A percentile compares a stretch with the other conserved stretches of the same genome.
Conservation (phyloP, 1,284 basidiomycete genomes). For the Cryptococcus neoformans region DNA sequence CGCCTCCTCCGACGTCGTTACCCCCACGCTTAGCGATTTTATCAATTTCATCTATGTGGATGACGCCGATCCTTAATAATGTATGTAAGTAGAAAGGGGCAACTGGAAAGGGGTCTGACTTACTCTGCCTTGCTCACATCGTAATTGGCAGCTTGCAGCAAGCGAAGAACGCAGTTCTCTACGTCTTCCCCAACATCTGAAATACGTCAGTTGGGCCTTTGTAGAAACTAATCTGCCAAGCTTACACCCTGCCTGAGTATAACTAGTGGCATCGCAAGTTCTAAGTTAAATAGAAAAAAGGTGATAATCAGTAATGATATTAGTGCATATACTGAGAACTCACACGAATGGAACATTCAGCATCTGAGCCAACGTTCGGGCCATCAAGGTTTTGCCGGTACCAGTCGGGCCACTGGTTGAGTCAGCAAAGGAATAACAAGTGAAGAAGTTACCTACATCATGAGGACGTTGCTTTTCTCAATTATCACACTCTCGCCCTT, state of each 20-base stretch:
- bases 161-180: slow-evolving; percentile 78
- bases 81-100: slow-evolving; percentile 6
- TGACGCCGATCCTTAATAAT: slow-evolving; percentile 73
- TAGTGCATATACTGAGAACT: slow-evolving; percentile 3
- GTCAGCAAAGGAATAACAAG: background rate
- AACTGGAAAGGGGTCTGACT: slow-evolving; percentile 15
- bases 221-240: slow-evolving; percentile 6
- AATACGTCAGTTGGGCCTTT: no score
- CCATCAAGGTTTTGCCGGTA: slow-evolving; percentile 80
- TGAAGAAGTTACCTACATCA: slow-evolving; percentile 40
- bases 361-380: slow-evolving; percentile 76
- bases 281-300: slow-evolving; percentile 24
- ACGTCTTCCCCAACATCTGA: slow-evolving; percentile 92
- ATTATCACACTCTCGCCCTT: slow-evolving; percentile 50
- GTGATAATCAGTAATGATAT: no score
- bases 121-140: slow-evolving; percentile 64
- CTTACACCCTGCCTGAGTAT: slow-evolving; percentile 52
- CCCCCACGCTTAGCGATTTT: slow-evolving; percentile 74
- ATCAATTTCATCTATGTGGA: slow-evolving; percentile 95
- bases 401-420: slow-evolving; percentile 45
- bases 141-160: slow-evolving; percentile 81
- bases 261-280: slow-evolving; percentile 50
- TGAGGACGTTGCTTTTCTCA: slow-evolving; percentile 90
- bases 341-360: slow-evolving; percentile 85
- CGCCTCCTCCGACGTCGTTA: slow-evolving; percentile 55